These are phyloP conservation scores for Mortierella sp. DNA, from an alignment of 371 early-diverging fungal species.

Conservation along the genomic window DNA sequence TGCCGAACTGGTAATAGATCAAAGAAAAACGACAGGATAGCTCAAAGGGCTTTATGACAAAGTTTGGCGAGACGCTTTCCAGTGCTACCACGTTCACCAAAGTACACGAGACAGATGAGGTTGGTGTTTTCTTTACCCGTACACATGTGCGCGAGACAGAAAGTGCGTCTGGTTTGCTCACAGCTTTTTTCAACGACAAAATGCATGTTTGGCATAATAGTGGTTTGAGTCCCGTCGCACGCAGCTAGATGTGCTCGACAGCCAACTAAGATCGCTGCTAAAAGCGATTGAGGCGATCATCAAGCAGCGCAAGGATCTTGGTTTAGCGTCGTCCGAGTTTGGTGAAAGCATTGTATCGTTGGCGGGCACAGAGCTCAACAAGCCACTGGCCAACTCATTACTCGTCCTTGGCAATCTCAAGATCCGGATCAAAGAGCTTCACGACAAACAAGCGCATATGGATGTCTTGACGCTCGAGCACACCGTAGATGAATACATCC, in stretches of 20 bases:
- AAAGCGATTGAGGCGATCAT: constrained; percentile 86
- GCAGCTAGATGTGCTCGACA: constrained; percentile 86
- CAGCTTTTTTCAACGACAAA: neutral
- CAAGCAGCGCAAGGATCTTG: constrained; percentile 86
- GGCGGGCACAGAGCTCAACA: constrained; percentile 79
- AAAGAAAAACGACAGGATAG: constrained; percentile 60
- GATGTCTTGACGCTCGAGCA: constrained; percentile 81
- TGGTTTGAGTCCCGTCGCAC: constrained; percentile 84
- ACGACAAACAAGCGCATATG: constrained; percentile 77
- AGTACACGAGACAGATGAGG: constrained; percentile 65
- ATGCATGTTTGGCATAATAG: constrained; percentile 54
- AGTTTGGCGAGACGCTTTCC: constrained; percentile 63
- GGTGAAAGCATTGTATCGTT: constrained; percentile 86
- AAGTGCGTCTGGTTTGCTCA: too few species aligned
- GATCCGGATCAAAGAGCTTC: constrained; percentile 79
- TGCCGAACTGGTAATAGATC: constrained; percentile 35
- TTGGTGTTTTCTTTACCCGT: constrained; percentile 1
- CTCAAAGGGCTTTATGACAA: constrained; percentile 67
- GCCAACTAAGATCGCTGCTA: constrained; percentile 83
- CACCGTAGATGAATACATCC: constrained; percentile 90
- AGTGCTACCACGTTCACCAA: constrained; percentile 61
- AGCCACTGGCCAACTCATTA: constrained; percentile 70
- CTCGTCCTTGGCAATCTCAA: constrained; percentile 81
- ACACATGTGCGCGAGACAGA: neutral
- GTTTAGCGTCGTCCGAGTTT: constrained; percentile 81